Evolutionary conservation across 2,329 filamentous ascomycete genomes (phyloP), one percentile per base, ranked within the genome.

Genomic region (Talaromyces sp.): DNA sequence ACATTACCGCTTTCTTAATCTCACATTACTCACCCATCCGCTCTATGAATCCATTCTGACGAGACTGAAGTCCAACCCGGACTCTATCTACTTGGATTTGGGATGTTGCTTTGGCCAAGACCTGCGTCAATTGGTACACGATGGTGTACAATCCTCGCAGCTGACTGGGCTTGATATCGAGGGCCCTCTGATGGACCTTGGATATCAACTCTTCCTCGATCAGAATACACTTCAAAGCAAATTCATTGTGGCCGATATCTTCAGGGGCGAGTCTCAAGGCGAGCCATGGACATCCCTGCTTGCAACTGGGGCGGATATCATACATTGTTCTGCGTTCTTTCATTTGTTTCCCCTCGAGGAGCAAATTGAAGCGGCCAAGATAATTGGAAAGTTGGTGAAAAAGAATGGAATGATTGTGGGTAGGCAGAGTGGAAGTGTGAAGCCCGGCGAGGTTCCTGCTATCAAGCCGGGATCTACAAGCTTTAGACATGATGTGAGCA

Each of bases 91-190:
- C 47, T 67, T 79, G 11, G 76, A 79, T 54, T 55, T 77, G 3
- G 75, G 75, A 14, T 72, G 69, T 54, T 77, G 76, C 57, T 66
- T 77, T 17, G 75, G 74, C 19, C 75, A 78, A 51, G 75, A 77
- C 54, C 17, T 77, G 24, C 75, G 75, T 29, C 75, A 75, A 58
- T 67, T 80, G 2, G 65, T 70, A 30, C 62, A 57, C 30, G 73
- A 76, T 48, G 74, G 73, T 16, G 70, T 61, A 0, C 63, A 62
- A 0, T 51, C 65, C 0, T 49, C 55, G 3, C 58, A 67, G 10
- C 54, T 75, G 3, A 70, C 66, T 52, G 71, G 67, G 9, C 66
- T 68, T 20, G 73, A 75, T 49, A 64, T 77, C 17, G 62, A 69
- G 30, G 60, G 63, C 2, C 65, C 62, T 2, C 73, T 77, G 58